Base-by-base conservation (phyloP, 2,329 filamentous ascomycete species). In the Fusarium chuoi region DNA sequence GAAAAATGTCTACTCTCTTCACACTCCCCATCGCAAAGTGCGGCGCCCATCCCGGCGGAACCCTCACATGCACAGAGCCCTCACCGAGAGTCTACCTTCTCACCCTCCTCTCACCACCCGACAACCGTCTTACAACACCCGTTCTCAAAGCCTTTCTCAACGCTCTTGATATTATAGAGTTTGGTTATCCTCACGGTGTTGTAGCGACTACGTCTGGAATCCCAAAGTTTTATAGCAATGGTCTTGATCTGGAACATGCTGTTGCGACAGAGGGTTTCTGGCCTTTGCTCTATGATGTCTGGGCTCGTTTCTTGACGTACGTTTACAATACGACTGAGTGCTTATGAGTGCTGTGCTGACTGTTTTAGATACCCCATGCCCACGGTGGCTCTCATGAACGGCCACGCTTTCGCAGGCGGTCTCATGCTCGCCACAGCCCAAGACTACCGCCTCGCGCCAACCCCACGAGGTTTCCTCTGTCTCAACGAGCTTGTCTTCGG, bases 401-500 rank as follows among this genome's bases (percentile, higher is more conserved):
- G 94, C 28, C 94, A 97, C 81, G 90, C 91, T 62, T 96, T 95
- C 81, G 94, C 94, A 11, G 94, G 90, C 51, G 94, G 93, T n/a
- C 85, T 95, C 69, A 95, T 96, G 91, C 85, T 93, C 15, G 89
- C 93, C 66, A 93, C 94, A 89, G 90, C 93, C 83, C 93, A 95
- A 82, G 93, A 96, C 83, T 96, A 96, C 84, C 89, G 94, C 35
- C 87, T 96, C 75, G 93, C 94, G 84, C 92, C 92, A 78, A 88
- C 91, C 1, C 79, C 86, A 4, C 86, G 88, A 26, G 94, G 94
- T n/a, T 95, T 90, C 82, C 81, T 93, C 44, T 96, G 94, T 82
- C 84, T 96, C 75, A 96, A 96, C 82, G 94, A 96, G 84, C 86
- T 96, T 20, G 91, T 95, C 74, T 92, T 96, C 70, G 93, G 94